These are phyloP conservation scores for Coemansia sp. DNA, from an alignment of 371 early-diverging fungal species.

Conservation along the genomic window DNA sequence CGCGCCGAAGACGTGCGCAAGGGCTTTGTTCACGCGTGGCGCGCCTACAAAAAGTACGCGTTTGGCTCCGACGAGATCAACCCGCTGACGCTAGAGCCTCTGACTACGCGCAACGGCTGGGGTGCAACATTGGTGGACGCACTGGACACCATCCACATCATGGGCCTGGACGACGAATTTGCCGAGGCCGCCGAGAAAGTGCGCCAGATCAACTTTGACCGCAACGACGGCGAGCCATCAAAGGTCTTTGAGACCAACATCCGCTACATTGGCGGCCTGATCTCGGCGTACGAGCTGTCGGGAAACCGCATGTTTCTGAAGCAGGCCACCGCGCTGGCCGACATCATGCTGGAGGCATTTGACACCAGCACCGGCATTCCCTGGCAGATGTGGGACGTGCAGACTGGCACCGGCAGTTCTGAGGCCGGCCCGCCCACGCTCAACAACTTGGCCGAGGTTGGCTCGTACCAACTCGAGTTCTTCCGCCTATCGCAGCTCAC, in stretches of 20 bases:
- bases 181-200: conserved; percentile 65
- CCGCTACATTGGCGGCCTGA: conserved; percentile 84
- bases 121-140: conserved; percentile 76
- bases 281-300: conserved; percentile 79
- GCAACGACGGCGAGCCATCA: conserved; percentile 54
- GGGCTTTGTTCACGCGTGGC: conserved; percentile 67
- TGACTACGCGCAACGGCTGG: conserved; percentile 57
- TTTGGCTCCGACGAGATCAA: conserved; percentile 88
- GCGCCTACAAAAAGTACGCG: conserved; percentile 74
- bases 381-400: conserved; percentile 51
- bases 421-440: conserved; percentile 39
- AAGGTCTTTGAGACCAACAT: conserved; percentile 94
- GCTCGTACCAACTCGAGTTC: conserved; percentile 88
- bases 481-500: conserved; percentile 81
- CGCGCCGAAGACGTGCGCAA: conserved; percentile 48
- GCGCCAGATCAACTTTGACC: conserved; percentile 61
- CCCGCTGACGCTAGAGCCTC: conserved; percentile 63
- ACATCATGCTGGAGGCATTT: conserved; percentile 53
- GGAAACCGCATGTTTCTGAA: conserved; percentile 64
- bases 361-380: conserved; percentile 49
- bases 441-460: conserved; percentile 74
- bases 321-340: conserved; percentile 78
- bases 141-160: conserved; percentile 79
- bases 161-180: conserved; percentile 78
- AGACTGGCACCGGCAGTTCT: conserved; percentile 48